Base-by-base conservation (phyloP, 345 rosid species). In the Streptanthus diversifolius region DNA sequence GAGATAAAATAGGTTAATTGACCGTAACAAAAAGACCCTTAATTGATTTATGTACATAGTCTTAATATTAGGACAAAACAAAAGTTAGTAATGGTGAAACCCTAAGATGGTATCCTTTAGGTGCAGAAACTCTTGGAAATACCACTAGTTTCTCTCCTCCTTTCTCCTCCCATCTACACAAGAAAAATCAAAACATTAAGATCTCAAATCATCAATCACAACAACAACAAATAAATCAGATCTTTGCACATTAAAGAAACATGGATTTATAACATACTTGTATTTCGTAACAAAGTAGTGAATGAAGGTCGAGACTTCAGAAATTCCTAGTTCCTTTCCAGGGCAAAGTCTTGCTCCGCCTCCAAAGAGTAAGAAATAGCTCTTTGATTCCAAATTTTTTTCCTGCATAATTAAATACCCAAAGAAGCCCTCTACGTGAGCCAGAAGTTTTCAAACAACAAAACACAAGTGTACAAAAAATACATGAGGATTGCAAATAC, bases 121-220 rank as follows among this genome's bases (percentile, higher is more conserved):
- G 96, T 70, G 98, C 98, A 78, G 82, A 85, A 45, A 93, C 96
- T 85, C 98, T 89, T 49, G 98, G 98, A 64, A 93, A 93, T 57
- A 84, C 89, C 86, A 84, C 72, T 27, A 90, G 13, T 64, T 80
- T 85, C 3, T 88, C 88, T 57, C 84, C 90, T 9, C 93, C 97
- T 66, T 81, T 74, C 74, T 93, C 98, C 48, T 86, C 88, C 98
- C 98, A 93, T 77, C 98, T 93, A 85, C 90, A 83, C 24, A 54
- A 84, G 17, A 60, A 52, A 49, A 41, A 43, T 11, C 41, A 65
- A 41, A 21, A 63, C 22, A 59, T 59, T 39, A 9, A 48, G 1
- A 68, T 17, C 41, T 62, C 35, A 47, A 32, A 55, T 48, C 32
- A 41, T 15, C 40, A 68, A 49, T 35, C 14, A 41, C 18, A 56